These are phyloP conservation scores for Dovyalis caffra DNA, from an alignment of 345 rosid species.

Conservation along the genomic window DNA sequence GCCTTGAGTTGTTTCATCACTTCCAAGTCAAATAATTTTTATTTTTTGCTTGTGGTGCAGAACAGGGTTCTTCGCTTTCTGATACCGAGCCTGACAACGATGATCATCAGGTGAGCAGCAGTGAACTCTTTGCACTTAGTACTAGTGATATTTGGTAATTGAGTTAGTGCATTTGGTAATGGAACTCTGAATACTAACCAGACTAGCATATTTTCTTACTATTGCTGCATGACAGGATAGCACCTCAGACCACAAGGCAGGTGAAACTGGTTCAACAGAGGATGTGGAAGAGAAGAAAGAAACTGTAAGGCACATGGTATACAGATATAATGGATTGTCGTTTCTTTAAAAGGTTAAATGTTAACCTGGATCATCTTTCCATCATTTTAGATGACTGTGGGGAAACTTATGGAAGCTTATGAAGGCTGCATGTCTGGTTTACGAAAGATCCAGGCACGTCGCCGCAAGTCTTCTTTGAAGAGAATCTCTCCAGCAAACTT, in stretches of 20 bases:
- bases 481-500: constrained; percentile 85
- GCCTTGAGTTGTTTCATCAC: not conserved
- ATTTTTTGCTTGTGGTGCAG: constrained; percentile 39
- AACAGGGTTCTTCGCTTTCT: constrained; percentile 39
- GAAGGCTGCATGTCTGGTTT: constrained; percentile 64
- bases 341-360: not conserved
- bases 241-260: constrained; percentile 28
- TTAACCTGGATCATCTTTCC: constrained; percentile 6
- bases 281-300: constrained; percentile 41
- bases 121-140: constrained; percentile 4
- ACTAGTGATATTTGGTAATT: not conserved
- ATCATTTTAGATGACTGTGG: constrained; percentile 62
- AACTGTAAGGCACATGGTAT: constrained; percentile 44
- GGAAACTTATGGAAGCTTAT: constrained; percentile 61
- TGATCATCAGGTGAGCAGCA: constrained; percentile 50
- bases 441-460: constrained; percentile 56
- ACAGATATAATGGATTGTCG: not conserved
- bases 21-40: not conserved
- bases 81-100: constrained; percentile 48
- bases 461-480: constrained; percentile 69
- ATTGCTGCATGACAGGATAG: constrained; percentile 26
- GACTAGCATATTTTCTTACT: constrained; percentile 6
- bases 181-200: constrained; percentile 8
- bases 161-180: not conserved
- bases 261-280: constrained; percentile 27